Evolutionary conservation across 2,329 filamentous ascomycete genomes (phyloP), one percentile per base, ranked within the genome.

Genomic region (Sclerotinia minor): DNA sequence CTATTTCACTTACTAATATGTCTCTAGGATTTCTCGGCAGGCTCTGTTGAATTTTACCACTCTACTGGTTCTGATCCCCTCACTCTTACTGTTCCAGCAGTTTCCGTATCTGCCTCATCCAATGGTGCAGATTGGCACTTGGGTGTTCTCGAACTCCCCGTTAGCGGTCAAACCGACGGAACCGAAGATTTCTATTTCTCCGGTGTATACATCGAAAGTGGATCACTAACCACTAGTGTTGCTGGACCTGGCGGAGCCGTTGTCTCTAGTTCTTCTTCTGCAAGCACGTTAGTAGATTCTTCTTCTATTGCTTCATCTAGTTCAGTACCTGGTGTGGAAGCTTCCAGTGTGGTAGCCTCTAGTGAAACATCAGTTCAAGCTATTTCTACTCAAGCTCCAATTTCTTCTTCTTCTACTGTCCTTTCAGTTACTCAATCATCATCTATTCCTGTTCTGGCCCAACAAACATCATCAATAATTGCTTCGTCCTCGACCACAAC

Each of bases 101-200:
- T 92, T 60, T 81, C 82, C 6, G 85, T 82, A 0, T 84, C 83
- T 60, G 86, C 89, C 5, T 86, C 82, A 38, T 89, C 85, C 60
- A 89, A 92, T 76, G 89, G 88, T 50, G 83, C 83, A 2, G 89
- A 92, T 76, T 92, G 88, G 87, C 89, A 92, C 78, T 78, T 92
- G 58, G 89, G 89, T 68, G 85, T 90, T 32, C 80, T 92, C 65
- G 85, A 90, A 71, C 80, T 92, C 67, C 85, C 88, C 17, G 81
- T 85, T 24, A 79, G 80, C 45, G 85, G 86, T 0, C 83, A 84
- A 59, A 77, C 82, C 57, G 84, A 86, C 50, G 76, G 75, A 4
- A 79, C 77, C 49, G 89, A 91, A 80, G 89, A 92, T 75, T 88
- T 88, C 81, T 91, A 86, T 77, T 92, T 90, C 79, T 88, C 85